Evolutionary conservation across 306 rosid genomes (phyloP), one percentile per base, ranked within the genome.

Genomic region (Echinosophora koreensis): DNA sequence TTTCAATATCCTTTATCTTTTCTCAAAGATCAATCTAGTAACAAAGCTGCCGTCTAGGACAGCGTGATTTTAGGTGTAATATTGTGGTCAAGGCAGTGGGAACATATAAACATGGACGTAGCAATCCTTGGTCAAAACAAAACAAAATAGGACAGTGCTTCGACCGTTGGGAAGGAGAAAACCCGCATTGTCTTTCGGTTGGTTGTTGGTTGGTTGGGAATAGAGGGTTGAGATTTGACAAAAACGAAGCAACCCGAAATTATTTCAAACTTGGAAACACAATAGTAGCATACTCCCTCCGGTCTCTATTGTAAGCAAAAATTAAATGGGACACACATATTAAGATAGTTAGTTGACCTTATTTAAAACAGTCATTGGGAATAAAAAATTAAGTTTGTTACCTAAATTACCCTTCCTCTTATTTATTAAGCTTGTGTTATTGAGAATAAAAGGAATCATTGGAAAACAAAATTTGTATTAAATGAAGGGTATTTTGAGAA

Each of bases 251-350:
- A 66, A 28, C 16, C 14, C 61, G 1, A 51, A 14, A 56, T 35
- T 38, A 68, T 75, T 75, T 81, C 76, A 74, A 81, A 81, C 59
- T 58, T 81, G 62, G 68, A 55, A 64, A 72, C 73, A 71, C 51
- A 4, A 62, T 61, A 22, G 22, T 22, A 22, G 22, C 22, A 22
- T 22, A n/a, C n/a, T n/a, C n/a, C n/a, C n/a, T n/a, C n/a, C n/a
- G n/a, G n/a, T n/a, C n/a, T n/a, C n/a, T n/a, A n/a, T n/a, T n/a
- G n/a, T n/a, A n/a, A n/a, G n/a, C n/a, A n/a, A n/a, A n/a, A n/a
- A n/a, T n/a, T n/a, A n/a, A n/a, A n/a, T n/a, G n/a, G n/a, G n/a
- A n/a, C n/a, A n/a, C n/a, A n/a, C n/a, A n/a, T n/a, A n/a, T n/a
- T n/a, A n/a, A n/a, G n/a, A n/a, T n/a, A n/a, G n/a, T n/a, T n/a